Conservation (phyloP, 2,329 filamentous ascomycete species). For the Emmonsiellopsis sp. region DNA sequence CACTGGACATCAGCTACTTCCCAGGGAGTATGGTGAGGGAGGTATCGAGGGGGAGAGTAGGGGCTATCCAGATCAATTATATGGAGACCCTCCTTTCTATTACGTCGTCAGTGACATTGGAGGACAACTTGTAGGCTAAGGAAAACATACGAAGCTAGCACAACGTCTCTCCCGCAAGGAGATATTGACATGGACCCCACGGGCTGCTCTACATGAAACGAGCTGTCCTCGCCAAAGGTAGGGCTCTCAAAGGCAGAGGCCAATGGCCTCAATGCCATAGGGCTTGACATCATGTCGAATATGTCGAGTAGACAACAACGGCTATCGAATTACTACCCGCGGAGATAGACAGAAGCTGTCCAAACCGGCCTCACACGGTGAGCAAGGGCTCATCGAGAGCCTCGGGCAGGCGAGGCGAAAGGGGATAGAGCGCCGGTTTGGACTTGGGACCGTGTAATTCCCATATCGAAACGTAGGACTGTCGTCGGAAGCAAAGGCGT, state of each 20-base stretch:
- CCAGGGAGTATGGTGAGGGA: conserved; percentile 85
- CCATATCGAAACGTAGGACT: background rate
- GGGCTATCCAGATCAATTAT: conserved; percentile 89
- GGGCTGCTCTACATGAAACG: conserved; percentile 67
- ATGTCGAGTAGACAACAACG: background rate
- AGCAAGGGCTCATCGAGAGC: background rate
- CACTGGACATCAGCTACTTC: conserved; percentile 93
- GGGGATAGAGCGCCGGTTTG: background rate
- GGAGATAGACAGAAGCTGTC: background rate
- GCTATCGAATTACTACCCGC: background rate
- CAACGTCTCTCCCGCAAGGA: conserved; percentile 80
- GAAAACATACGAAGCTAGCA: conserved; percentile 60
- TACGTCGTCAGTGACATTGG: conserved; percentile 9
- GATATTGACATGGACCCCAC: conserved; percentile 91
- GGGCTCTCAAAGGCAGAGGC: conserved; percentile 67
- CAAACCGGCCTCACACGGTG: background rate
- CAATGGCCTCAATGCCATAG: conserved; percentile 23
- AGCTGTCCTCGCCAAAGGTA: conserved; percentile 76
- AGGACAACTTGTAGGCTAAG: background rate
- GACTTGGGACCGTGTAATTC: no score
- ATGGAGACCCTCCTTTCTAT: conserved; percentile 69
- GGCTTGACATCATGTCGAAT: conserved; percentile 8
- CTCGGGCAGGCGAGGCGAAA: background rate
- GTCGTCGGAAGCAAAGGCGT: background rate
- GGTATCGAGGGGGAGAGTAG: conserved; percentile 73